Evolutionary conservation across 2,329 filamentous ascomycete species (phyloP).

Genomic region (Knoxdaviesia proteae): DNA sequence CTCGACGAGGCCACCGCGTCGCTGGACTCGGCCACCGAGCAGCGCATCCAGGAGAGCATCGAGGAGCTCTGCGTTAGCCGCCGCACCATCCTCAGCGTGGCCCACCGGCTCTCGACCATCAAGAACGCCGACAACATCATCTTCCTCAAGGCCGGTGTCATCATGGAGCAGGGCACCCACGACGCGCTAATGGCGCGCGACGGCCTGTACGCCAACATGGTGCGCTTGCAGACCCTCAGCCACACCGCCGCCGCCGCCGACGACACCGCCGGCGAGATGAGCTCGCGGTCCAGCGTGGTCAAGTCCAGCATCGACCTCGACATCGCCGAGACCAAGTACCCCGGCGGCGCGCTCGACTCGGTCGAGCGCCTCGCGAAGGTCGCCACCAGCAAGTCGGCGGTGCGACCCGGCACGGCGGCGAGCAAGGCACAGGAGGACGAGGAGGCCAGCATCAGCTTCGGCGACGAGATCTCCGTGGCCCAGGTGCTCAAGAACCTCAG

Average conservation of each 20-base stretch:
- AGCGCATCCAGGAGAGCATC: conserved; percentile 28
- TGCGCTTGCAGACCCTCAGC: conserved; percentile 18
- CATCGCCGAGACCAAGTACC: conserved; percentile 11
- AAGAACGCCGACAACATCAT: conserved; percentile 46
- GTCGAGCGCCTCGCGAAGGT: conserved; percentile 17
- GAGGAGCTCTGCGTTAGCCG: conserved; percentile 17
- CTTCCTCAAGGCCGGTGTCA: conserved; percentile 37
- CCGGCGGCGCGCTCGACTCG: conserved; percentile 12
- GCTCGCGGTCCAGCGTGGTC: conserved; percentile 12
- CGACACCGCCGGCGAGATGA: conserved; percentile 5
- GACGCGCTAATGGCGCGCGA: conserved; percentile 31
- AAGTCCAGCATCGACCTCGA: conserved; percentile 13
- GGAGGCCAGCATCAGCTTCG: conserved; percentile 15
- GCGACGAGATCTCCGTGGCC: conserved; percentile 18
- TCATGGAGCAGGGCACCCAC: conserved; percentile 44
- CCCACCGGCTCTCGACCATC: conserved; percentile 40
- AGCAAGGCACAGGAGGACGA: conserved; percentile 18
- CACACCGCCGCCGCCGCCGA: conserved; percentile 11
- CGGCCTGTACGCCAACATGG: conserved; percentile 30
- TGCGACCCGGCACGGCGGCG: conserved; percentile 7
- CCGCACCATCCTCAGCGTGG: conserved; percentile 45
- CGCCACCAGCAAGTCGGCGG: conserved; percentile 9
- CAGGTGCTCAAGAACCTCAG: conserved; percentile 17
- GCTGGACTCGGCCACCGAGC: conserved; percentile 36
- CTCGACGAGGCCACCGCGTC: conserved; percentile 42